Evolutionary conservation across 2,329 filamentous ascomycete genomes (phyloP).

Genomic region (Alternaria infectoria): DNA sequence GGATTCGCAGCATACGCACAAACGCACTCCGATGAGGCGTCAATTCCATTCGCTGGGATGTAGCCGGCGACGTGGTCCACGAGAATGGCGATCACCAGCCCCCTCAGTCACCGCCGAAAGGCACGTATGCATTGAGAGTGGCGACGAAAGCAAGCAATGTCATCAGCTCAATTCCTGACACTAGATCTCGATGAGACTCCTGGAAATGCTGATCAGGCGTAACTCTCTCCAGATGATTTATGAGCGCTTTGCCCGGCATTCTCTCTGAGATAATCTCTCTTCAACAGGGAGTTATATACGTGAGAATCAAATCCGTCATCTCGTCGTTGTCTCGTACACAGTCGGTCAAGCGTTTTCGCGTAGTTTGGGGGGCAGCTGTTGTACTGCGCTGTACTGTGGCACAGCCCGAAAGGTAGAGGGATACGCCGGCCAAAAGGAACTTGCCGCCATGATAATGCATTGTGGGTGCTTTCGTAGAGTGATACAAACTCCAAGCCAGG

Average conservation of each 20-base stretch:
- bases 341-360: neutral
- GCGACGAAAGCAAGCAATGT: neutral
- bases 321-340: too few relatives aligned
- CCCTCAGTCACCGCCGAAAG: too few relatives aligned
- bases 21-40: neutral
- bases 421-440: neutral
- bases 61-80: neutral
- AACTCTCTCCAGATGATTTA: neutral
- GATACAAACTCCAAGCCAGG: neutral
- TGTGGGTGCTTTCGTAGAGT: neutral
- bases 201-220: neutral
- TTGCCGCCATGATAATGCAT: neutral
- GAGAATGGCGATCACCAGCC: neutral
- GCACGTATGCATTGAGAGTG: neutral
- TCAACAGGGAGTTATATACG: fast-evolving
- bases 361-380: neutral
- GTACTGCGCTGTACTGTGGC: neutral
- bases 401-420: neutral
- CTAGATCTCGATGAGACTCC: neutral
- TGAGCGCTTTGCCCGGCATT: neutral
- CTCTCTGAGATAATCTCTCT: neutral
- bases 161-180: neutral
- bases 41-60: neutral
- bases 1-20: neutral
- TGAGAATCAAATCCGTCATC: neutral